These are phyloP conservation scores for Tetradesmus obliquus DNA, from an alignment of 139 green algal genomes.

Conservation along the genomic window DNA sequence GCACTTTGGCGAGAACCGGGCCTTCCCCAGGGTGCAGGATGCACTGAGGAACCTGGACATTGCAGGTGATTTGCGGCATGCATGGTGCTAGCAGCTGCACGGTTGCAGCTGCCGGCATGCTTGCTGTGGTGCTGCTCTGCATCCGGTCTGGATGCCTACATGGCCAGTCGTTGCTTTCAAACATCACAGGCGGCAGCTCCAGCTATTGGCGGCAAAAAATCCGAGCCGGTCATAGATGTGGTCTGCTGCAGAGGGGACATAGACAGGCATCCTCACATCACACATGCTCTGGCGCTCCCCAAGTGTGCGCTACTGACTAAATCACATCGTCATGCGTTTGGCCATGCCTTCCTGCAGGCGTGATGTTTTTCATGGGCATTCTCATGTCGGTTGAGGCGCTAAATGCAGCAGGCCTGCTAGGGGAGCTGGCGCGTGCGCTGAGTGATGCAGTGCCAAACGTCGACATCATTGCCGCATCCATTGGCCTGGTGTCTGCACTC, in stretches of 20 bases:
- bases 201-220: too few species aligned
- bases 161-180: too few species aligned
- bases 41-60: slow-evolving; percentile 37
- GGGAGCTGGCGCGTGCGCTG: slow-evolving; percentile 62
- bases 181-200: too few species aligned
- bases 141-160: too few species aligned
- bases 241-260: too few species aligned
- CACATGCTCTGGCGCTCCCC: too few species aligned
- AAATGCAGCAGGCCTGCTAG: slow-evolving; percentile 70
- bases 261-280: too few species aligned
- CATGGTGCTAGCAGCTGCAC: not conserved
- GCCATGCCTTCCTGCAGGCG: slow-evolving; percentile 25
- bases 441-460: slow-evolving; percentile 55
- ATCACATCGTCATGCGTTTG: not conserved
- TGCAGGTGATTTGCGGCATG: not conserved
- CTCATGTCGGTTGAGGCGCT: slow-evolving; percentile 76
- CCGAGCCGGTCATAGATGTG: not conserved
- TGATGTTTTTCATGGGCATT: slow-evolving; percentile 86
- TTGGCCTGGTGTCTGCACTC: slow-evolving; percentile 74
- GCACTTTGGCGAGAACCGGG: slow-evolving; percentile 71
- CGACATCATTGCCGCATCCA: slow-evolving; percentile 69
- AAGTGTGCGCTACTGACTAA: too few species aligned
- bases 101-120: not conserved
- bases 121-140: too few species aligned
- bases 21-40: slow-evolving; percentile 8